phyloP scores from a whole-genome alignment of 1,284 basidiomycete species.

The Sparassis latifolia region DNA sequence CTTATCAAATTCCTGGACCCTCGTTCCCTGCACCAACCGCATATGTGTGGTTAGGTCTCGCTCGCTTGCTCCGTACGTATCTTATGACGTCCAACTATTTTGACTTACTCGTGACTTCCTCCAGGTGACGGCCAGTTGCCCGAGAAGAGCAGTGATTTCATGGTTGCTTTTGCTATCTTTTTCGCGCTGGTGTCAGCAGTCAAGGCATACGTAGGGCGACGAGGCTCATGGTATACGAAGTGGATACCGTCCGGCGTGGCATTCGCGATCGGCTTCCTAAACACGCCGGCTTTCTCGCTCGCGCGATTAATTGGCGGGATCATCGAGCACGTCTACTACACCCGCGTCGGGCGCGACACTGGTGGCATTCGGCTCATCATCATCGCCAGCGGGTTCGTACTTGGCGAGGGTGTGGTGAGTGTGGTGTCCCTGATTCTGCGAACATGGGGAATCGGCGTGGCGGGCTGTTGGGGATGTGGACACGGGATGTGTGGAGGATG shows the following conservation, averaged over 20 bases:
- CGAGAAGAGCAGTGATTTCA: constrained; percentile 70
- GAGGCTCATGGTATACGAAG: constrained; percentile 44
- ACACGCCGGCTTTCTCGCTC: constrained; percentile 92
- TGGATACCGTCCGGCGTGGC: constrained; percentile 89
- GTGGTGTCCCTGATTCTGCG: constrained; percentile 74
- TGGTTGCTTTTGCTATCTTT: constrained; percentile 69
- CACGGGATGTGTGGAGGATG: constrained; percentile 69
- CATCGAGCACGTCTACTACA: constrained; percentile 66
- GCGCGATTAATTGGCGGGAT: constrained; percentile 87
- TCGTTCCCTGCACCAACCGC: constrained; percentile 93
- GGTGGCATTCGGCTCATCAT: constrained; percentile 76
- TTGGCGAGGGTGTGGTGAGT: constrained; percentile 90
- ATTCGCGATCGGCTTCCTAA: constrained; percentile 88
- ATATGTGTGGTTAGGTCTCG: constrained; percentile 88
- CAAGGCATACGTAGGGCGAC: constrained; percentile 56
- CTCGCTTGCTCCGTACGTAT: constrained; percentile 75
- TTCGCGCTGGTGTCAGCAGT: constrained; percentile 64
- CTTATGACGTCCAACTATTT: not conserved
- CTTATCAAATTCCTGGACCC: constrained; percentile 84
- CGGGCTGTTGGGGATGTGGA: constrained; percentile 82
- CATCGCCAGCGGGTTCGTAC: constrained; percentile 90
- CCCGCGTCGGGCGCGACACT: constrained; percentile 36
- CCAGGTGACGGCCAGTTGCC: constrained; percentile 80
- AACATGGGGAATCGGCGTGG: constrained; percentile 66
- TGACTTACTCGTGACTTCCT: too few species aligned